phyloP scores from a whole-genome alignment of 1,284 basidiomycete genomes.

The Athelia sp. region DNA sequence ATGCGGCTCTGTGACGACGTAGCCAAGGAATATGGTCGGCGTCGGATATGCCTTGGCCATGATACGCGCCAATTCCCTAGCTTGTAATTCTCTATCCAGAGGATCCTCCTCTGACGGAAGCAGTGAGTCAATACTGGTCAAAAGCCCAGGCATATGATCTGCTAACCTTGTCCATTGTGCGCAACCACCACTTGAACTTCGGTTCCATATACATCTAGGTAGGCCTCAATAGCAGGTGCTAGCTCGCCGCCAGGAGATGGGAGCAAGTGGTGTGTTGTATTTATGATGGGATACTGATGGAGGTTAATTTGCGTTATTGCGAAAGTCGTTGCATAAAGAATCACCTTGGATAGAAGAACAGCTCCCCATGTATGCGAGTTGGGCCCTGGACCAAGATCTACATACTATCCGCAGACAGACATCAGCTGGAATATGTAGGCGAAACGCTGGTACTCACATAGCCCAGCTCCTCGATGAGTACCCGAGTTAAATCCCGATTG shows the following conservation, averaged over 20 bases:
- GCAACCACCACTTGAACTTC: constrained; percentile 80
- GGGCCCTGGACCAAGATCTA: constrained; percentile 83
- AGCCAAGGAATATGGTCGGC: constrained; percentile 85
- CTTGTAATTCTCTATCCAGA: constrained; percentile 86
- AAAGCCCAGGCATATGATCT: too few relatives aligned
- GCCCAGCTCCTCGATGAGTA: constrained; percentile 75
- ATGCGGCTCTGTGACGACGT: constrained; percentile 78
- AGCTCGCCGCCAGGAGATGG: constrained; percentile 89
- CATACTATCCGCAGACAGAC: constrained; percentile 49
- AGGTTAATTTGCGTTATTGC: not conserved
- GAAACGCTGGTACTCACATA: constrained; percentile 56
- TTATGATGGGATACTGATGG: constrained; percentile 81
- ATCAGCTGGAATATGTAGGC: not conserved
- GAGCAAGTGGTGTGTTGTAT: constrained; percentile 84
- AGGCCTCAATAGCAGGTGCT: constrained; percentile 88
- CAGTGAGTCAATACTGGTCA: not conserved
- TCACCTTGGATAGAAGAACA: constrained; percentile 74
- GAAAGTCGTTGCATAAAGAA: constrained; percentile 3
- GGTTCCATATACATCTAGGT: constrained; percentile 80
- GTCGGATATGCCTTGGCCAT: constrained; percentile 70
- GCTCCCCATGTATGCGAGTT: constrained; percentile 93
- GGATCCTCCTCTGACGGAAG: constrained; percentile 75
- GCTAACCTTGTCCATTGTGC: constrained; percentile 86
- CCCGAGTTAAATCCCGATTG: constrained; percentile 83
- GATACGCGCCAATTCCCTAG: constrained; percentile 76